Conservation (phyloP, 2,329 filamentous ascomycete species). For the Colletotrichum magnum region DNA sequence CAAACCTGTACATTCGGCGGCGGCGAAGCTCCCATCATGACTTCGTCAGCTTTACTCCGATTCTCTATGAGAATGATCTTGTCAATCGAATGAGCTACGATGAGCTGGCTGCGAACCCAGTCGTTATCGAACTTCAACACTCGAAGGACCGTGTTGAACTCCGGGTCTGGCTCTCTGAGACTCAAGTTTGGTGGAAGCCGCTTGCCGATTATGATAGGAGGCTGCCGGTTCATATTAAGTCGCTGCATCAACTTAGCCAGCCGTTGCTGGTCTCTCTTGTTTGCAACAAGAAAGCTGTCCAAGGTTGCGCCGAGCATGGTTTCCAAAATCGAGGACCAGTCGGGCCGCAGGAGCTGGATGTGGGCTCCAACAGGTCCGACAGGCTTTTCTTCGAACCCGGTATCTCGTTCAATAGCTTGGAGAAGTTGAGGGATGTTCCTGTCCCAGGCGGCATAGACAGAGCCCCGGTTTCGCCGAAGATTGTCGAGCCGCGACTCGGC, state of each 20-base stretch:
- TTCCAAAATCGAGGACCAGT: slow-evolving; percentile 89
- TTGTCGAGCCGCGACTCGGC: slow-evolving; percentile 31
- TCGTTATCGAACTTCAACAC: slow-evolving; percentile 87
- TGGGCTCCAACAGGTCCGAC: slow-evolving; percentile 88
- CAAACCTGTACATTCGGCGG: slow-evolving; percentile 81
- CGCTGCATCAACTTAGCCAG: slow-evolving; percentile 76
- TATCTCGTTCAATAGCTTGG: slow-evolving; percentile 77
- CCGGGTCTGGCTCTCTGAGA: slow-evolving; percentile 79
- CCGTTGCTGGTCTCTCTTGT: slow-evolving; percentile 79
- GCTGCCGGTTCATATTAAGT: slow-evolving; percentile 58
- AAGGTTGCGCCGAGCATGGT: slow-evolving; percentile 78
- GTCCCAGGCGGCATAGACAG: slow-evolving; percentile 76
- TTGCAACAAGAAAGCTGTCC: slow-evolving; percentile 85
- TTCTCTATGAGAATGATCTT: slow-evolving; percentile 84
- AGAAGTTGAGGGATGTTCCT: slow-evolving; percentile 74
- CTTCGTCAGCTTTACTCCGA: slow-evolving; percentile 74
- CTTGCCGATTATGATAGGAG: slow-evolving; percentile 76
- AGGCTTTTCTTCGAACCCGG: slow-evolving; percentile 78
- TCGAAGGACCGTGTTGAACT: slow-evolving; percentile 83
- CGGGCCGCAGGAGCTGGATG: slow-evolving; percentile 80
- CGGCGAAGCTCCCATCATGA: slow-evolving; percentile 75
- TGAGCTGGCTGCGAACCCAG: slow-evolving; percentile 82
- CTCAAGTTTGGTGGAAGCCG: slow-evolving; percentile 68
- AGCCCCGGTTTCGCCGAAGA: slow-evolving; percentile 52
- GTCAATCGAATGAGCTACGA: slow-evolving; percentile 87